These are phyloP conservation scores for Boletus subparvulus DNA, from an alignment of 768 basidiomycete species.

Conservation along the genomic window DNA sequence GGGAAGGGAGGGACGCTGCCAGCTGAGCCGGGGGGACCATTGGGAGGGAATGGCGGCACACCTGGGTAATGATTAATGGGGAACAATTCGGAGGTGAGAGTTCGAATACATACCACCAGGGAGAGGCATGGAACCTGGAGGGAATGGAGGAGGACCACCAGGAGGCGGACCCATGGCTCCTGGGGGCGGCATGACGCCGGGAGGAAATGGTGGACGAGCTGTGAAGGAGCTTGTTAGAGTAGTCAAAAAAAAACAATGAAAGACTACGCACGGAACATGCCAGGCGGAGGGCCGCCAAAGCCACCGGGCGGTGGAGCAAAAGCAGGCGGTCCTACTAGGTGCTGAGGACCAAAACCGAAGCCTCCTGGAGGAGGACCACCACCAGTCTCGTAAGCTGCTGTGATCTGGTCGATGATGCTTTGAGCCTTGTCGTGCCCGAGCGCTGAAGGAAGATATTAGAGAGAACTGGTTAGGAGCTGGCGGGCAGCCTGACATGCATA, in stretches of 20 bases:
- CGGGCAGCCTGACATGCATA: slow-evolving; percentile 72
- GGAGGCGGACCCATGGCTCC: slow-evolving; percentile 53
- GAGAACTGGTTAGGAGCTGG: neutral
- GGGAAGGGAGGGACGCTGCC: slow-evolving; percentile 34
- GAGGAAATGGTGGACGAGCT: slow-evolving; percentile 74
- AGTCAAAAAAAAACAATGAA: neutral
- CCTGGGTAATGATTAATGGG: slow-evolving; percentile 24
- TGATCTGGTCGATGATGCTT: slow-evolving; percentile 97
- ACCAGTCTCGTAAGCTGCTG: slow-evolving; percentile 84
- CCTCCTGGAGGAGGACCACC: slow-evolving; percentile 86
- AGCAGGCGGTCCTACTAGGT: slow-evolving; percentile 57
- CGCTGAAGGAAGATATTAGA: slow-evolving; percentile 42
- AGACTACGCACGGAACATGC: slow-evolving; percentile 16
- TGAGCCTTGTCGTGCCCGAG: slow-evolving; percentile 97
- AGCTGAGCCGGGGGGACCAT: slow-evolving; percentile 31
- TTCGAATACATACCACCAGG: slow-evolving; percentile 43
- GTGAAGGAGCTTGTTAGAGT: slow-evolving; percentile 9
- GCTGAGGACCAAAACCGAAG: slow-evolving; percentile 83
- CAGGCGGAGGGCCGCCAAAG: slow-evolving; percentile 52
- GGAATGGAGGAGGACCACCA: slow-evolving; percentile 71
- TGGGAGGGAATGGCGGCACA: slow-evolving; percentile 55
- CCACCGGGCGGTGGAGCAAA: slow-evolving; percentile 54
- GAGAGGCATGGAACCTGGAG: slow-evolving; percentile 55
- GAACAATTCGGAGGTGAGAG: neutral
- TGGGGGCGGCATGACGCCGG: slow-evolving; percentile 49